Base-by-base conservation (phyloP, 75 land plant species). In the Picea sitchensis region DNA sequence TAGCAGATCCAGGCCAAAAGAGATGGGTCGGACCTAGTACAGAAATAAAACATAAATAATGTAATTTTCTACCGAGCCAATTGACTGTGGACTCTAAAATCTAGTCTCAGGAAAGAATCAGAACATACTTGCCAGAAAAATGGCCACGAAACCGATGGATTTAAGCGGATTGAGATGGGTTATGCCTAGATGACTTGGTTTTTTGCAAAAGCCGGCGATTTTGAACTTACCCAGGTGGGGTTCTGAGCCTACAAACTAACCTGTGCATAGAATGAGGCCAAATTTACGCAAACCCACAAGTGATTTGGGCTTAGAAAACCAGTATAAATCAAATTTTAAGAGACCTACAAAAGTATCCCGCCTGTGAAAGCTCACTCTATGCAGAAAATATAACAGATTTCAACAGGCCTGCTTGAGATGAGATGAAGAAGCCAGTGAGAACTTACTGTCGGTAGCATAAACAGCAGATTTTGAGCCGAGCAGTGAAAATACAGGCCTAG, bases 401-500 rank as follows among this genome's bases (percentile, higher is more conserved):
- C 74, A 71, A 38, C 41, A 36, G 71, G 9, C 56, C 56, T 51
- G 11, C 56, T 51, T 51, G 56, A 51, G 56, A 51, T 51, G 12
- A 51, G 56, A 51, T 51, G 56, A 67, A 17, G 17, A 67, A 38
- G 71, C 44, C 71, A 36, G 36, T 34, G 74, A 71, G 20, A 47
- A 71, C 74, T 71, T 71, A 71, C 74, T 71, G 23, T 21, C 4
- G 2, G 51, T 9, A 47, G 23, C 41, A 41, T 44, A 71, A 71
- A 71, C 41, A 44, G 51, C 41, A 21, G 44, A 41, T 71, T 47
- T 18, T 44, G 23, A 71, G 74, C 74, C 54, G 74, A 71, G n/a
- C 20, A 47, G 47, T 71, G 56, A 44, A 71, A 71, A 41, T 20
- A 41, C 56, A 71, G 54, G 54, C 74, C 74, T 44, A 71, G 74